Conservation (phyloP, 192 early-diverging fungal species). For the Rhizophagus sp. region DNA sequence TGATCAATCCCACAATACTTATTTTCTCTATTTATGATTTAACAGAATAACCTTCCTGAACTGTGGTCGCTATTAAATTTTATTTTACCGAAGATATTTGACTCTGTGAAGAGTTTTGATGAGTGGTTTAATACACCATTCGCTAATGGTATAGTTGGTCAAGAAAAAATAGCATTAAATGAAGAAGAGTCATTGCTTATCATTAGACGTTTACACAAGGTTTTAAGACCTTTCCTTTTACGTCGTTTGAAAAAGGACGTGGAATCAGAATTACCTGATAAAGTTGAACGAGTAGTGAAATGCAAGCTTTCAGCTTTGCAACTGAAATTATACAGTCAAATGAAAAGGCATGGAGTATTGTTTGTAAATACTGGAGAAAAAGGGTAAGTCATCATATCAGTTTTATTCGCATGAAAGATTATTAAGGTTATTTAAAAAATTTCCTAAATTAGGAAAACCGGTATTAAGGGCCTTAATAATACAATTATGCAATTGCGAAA, state of each 20-base stretch:
- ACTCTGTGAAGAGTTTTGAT: slow-evolving; percentile 95
- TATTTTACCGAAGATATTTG: slow-evolving; percentile 94
- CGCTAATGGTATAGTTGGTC: slow-evolving; percentile 68
- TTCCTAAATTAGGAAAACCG: slow-evolving; percentile 45
- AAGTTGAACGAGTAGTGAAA: slow-evolving; percentile 92
- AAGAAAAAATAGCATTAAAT: slow-evolving; percentile 90
- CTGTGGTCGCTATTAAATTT: slow-evolving; percentile 97
- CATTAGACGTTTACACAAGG: slow-evolving; percentile 96
- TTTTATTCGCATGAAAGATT: background rate
- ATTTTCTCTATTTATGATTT: background rate
- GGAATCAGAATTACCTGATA: slow-evolving; percentile 96
- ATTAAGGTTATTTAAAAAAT: background rate
- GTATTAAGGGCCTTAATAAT: slow-evolving; percentile 87
- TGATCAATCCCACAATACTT: background rate
- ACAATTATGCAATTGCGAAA: slow-evolving; percentile 98
- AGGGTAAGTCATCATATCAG: slow-evolving; percentile 48
- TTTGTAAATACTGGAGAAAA: slow-evolving; percentile 66
- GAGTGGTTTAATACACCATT: slow-evolving; percentile 99
- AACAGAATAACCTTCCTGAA: slow-evolving; percentile 93
- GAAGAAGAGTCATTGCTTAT: slow-evolving; percentile 98
- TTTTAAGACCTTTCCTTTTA: slow-evolving; percentile 92
- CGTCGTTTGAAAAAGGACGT: slow-evolving; percentile 98
- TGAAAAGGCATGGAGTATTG: slow-evolving; percentile 76
- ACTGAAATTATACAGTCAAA: slow-evolving; percentile 79
- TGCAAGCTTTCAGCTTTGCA: slow-evolving; percentile 91